A percentile compares a stretch with the other conserved stretches of the same genome.
phyloP scores from a whole-genome alignment of 805 yeast genomes.

The Blastobotrys attinorum region DNA sequence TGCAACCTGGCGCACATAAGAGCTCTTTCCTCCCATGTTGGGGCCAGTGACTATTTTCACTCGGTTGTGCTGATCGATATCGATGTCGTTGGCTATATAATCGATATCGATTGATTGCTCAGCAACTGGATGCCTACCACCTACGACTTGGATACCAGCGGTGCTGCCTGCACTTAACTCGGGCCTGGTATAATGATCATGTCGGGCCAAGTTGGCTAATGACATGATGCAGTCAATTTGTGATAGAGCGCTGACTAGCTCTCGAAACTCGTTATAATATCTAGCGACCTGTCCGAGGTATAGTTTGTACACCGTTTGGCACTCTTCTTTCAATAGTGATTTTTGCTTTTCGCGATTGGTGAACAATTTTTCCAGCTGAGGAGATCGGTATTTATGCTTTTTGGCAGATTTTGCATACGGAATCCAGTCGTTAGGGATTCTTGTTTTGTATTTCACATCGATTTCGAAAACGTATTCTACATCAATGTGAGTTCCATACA shows the following conservation, averaged over 20 bases:
- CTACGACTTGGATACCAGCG: conserved; percentile 42
- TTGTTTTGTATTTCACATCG: conserved; percentile 45
- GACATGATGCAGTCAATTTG: conserved; percentile 61
- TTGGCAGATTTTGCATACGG: conserved; percentile 62
- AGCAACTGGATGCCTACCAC: conserved; percentile 62
- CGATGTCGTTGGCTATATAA: conserved; percentile 62
- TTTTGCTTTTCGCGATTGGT: conserved; percentile 43
- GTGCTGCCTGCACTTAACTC: conserved; percentile 31
- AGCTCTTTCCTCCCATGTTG: conserved; percentile 83
- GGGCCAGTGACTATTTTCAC: conserved; percentile 73
- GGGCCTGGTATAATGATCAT: conserved; percentile 45
- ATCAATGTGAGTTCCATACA: conserved; percentile 40
- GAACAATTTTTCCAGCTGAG: not conserved
- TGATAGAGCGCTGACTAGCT: conserved; percentile 42
- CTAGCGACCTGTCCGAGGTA: conserved; percentile 35
- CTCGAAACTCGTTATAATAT: conserved; percentile 33
- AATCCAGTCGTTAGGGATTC: conserved; percentile 68
- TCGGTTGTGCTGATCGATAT: conserved; percentile 42
- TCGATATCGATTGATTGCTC: conserved; percentile 37
- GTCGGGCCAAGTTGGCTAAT: conserved; percentile 49
- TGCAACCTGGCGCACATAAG: conserved; percentile 69
- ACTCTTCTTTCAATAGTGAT: conserved; percentile 41
- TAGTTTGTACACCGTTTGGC: conserved; percentile 39
- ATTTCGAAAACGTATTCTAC: conserved; percentile 56
- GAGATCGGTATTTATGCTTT: conserved; percentile 27